Evolutionary conservation across 2,329 filamentous ascomycete genomes (phyloP), one percentile per base, ranked within the genome.

Genomic region (Alternaria gansuensis): DNA sequence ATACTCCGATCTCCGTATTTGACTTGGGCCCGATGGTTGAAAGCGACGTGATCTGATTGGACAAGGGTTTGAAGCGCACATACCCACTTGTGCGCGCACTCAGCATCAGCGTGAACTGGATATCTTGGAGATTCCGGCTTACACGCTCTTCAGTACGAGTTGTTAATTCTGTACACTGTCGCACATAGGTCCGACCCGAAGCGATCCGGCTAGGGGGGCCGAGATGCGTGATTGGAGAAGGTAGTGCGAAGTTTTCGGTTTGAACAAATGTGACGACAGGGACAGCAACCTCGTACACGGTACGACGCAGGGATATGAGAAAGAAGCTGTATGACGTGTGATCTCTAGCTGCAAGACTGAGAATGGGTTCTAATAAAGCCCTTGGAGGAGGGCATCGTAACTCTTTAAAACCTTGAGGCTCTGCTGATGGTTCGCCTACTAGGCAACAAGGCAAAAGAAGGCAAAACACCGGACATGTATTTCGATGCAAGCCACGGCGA

Each of bases 381-480:
- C 23, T 23, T 21, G 21, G 24, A 21, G 37, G 39, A 24, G 39
- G 39, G 21, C 39, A 41, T 41, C 24, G 24, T 24, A 9, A 24
- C 21, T 14, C 23, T 41, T 24, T 41, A 41, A 41, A 23, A 17
- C 17, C 17, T 28, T 45, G 43, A 24, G 43, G 43, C 43, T 45
- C 43, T 45, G 43, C 26, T 41, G 24, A 28, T 45, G 43, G 43
- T 31, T 28, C 43, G 43, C 43, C 41, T n/a, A 45, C 24, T 31
- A 45, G 43, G 43, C 43, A 45, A 45, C 43, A 45, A 45, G 43
- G 43, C 43, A 45, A 45, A 45, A 45, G n/a, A 45, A 45, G 43
- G 43, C 43, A 45, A 45, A 45, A 21, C 39, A 41, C 39, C 39
- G 39, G 39, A 41, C 17, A 40, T 40, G 37, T 23, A 17, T 17